These are phyloP conservation scores for Alternaria sp. DNA, from an alignment of 2,329 filamentous ascomycete genomes.

Conservation along the genomic window DNA sequence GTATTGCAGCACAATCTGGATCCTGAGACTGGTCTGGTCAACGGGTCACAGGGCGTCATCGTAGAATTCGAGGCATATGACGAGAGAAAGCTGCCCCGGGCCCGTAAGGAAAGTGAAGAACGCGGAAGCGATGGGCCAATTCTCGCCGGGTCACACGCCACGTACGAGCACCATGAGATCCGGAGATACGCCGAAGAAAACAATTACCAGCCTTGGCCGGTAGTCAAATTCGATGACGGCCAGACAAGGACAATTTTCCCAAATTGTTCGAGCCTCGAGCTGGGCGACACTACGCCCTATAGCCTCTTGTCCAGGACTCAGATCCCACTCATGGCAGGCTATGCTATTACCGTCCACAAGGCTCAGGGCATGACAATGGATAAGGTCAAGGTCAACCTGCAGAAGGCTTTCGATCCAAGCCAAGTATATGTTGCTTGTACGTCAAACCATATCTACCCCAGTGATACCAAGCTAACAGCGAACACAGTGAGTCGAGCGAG, in stretches of 20 bases:
- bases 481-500: constrained; percentile 58
- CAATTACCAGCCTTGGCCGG: constrained; percentile 53
- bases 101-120: neutral
- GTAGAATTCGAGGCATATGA: constrained; percentile 47
- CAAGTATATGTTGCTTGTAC: constrained; percentile 65
- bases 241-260: constrained; percentile 55
- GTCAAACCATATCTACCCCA: neutral
- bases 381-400: constrained; percentile 61
- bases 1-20: constrained; percentile 61
- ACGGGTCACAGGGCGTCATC: constrained; percentile 43
- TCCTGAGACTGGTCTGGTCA: constrained; percentile 35
- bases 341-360: constrained; percentile 70
- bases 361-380: constrained; percentile 65
- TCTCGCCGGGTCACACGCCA: constrained; percentile 48
- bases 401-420: constrained; percentile 60
- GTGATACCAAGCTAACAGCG: neutral
- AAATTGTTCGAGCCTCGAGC: constrained; percentile 56
- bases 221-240: constrained; percentile 62
- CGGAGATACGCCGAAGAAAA: constrained; percentile 46
- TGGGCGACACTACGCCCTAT: constrained; percentile 56
- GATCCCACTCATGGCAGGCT: constrained; percentile 64
- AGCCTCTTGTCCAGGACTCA: constrained; percentile 63
- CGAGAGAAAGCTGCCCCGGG: constrained; percentile 31
- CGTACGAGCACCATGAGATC: constrained; percentile 47
- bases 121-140: neutral